Base-by-base conservation (phyloP, 2,329 filamentous ascomycete genomes). In the Arthrobotrys musiformis region DNA sequence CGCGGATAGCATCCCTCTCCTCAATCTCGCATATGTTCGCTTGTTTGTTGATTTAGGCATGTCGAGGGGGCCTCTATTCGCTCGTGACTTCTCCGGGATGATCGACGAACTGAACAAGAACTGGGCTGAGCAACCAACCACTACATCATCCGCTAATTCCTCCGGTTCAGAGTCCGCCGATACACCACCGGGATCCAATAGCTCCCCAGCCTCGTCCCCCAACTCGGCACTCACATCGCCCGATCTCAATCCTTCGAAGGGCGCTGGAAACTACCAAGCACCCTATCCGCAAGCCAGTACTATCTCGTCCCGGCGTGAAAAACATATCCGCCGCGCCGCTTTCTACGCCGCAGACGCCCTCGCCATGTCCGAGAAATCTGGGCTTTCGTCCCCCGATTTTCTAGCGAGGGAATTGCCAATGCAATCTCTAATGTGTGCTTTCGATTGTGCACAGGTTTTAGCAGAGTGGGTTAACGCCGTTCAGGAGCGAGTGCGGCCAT, bases 321-420 rank as follows among this genome's bases (percentile, higher is more conserved):
- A 90, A 79, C 93, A 97, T 81, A 86, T 98, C 19, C 91, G 94
- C 48, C 96, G 94, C 83, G 95, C 95, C n/a, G 95, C 94, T 0
- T 96, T 93, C 82, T 97, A 97, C 82, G 95, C 95, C 0, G 93
- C 93, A 0, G 93, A 97, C 83, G 97, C 94, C 0, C 88, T 99
- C 7, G 89, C 90, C 28, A 95, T 95, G 89, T 91, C 93, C 1
- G 92, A 96, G 82, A 94, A 92, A 82, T 87, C 95, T 11, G 93
- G 93, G 0, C 89, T 94, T 28, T 80, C 80, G 2, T 93, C 92
- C 0, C 95, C 94, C 84, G 91, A 92, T 6, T 93, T 97, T 79
- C 90, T 92, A 78, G 91, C 90, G 0, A 88, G 93, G 50, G 93
- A 97, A 82, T 86, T 98, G 11, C 93, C 95, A 0, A 88, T 97